Conservation (phyloP, 352 stramenopile genomes). For the Peronospora farinosa region DNA sequence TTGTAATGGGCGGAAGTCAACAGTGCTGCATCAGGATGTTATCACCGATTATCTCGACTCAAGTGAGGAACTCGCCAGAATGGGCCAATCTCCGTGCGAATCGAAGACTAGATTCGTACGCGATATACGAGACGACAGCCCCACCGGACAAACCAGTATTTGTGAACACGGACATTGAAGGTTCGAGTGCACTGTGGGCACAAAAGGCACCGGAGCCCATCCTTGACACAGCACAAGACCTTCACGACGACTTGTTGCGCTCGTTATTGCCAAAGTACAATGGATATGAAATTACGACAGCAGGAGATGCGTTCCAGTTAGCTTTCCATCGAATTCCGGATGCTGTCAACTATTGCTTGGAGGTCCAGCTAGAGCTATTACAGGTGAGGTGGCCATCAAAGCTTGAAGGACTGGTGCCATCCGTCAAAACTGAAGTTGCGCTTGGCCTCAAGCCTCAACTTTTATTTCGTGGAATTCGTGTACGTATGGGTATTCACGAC, state of each 20-base stretch:
- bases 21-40: too few species aligned
- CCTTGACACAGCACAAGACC: constrained; percentile 22
- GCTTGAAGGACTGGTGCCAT: constrained; percentile 42
- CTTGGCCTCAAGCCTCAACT: constrained; percentile 8
- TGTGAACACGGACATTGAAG: constrained; percentile 75
- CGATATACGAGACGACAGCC: constrained; percentile 26
- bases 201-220: constrained; percentile 35
- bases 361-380: constrained; percentile 23
- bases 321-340: too few species aligned
- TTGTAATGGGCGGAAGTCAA: too few species aligned
- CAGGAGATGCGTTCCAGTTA: too few species aligned
- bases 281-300: too few species aligned
- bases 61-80: too few species aligned
- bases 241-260: too few species aligned
- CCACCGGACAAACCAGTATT: constrained; percentile 53
- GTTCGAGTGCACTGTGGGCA: constrained; percentile 64
- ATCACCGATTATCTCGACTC: too few species aligned
- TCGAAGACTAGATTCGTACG: constrained; percentile 11
- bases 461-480: constrained; percentile 57
- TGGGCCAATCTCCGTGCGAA: too few species aligned
- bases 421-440: constrained; percentile 50
- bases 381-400: constrained; percentile 55
- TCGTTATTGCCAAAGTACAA: too few species aligned
- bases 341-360: too few species aligned
- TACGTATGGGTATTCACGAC: constrained; percentile 78